These are phyloP conservation scores for Meira nashicola DNA, from an alignment of 1,284 basidiomycete genomes.

Conservation along the genomic window DNA sequence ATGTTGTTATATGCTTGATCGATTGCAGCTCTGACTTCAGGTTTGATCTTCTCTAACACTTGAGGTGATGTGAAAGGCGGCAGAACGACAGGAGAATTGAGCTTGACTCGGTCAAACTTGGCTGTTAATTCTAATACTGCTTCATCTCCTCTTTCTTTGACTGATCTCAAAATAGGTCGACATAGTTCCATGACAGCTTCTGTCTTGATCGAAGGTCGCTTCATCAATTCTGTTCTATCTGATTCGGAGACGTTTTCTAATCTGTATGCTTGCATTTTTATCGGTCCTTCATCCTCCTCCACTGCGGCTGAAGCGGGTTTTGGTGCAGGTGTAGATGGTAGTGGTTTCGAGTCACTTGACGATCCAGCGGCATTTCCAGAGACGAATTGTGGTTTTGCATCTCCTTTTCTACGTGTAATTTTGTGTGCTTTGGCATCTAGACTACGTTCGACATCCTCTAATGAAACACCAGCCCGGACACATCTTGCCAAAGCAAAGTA, in stretches of 20 bases:
- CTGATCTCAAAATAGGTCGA: slow-evolving; percentile 85
- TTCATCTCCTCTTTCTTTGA: slow-evolving; percentile 75
- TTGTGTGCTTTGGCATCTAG: slow-evolving; percentile 82
- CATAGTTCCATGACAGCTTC: slow-evolving; percentile 92
- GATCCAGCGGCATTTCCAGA: slow-evolving; percentile 44
- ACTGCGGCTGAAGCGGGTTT: neutral
- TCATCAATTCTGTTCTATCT: slow-evolving; percentile 69
- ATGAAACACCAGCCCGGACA: slow-evolving; percentile 72
- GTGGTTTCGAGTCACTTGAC: slow-evolving; percentile 14
- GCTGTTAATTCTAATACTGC: slow-evolving; percentile 84
- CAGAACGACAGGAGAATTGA: slow-evolving; percentile 57
- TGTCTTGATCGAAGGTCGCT: slow-evolving; percentile 84
- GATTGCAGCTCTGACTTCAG: slow-evolving; percentile 69
- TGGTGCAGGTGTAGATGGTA: slow-evolving; percentile 10
- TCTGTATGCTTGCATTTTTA: slow-evolving; percentile 45
- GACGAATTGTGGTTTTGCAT: slow-evolving; percentile 84
- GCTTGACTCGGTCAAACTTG: slow-evolving; percentile 79
- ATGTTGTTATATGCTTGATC: slow-evolving; percentile 90
- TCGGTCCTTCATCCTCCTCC: slow-evolving; percentile 56
- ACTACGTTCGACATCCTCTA: slow-evolving; percentile 79
- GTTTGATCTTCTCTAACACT: slow-evolving; percentile 44
- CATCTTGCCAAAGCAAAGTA: slow-evolving; percentile 92
- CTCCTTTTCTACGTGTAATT: slow-evolving; percentile 80
- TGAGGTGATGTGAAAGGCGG: slow-evolving; percentile 58
- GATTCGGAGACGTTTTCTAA: slow-evolving; percentile 55